phyloP scores from a whole-genome alignment of 2,329 filamentous ascomycete species.

The Talaromyces sp. region DNA sequence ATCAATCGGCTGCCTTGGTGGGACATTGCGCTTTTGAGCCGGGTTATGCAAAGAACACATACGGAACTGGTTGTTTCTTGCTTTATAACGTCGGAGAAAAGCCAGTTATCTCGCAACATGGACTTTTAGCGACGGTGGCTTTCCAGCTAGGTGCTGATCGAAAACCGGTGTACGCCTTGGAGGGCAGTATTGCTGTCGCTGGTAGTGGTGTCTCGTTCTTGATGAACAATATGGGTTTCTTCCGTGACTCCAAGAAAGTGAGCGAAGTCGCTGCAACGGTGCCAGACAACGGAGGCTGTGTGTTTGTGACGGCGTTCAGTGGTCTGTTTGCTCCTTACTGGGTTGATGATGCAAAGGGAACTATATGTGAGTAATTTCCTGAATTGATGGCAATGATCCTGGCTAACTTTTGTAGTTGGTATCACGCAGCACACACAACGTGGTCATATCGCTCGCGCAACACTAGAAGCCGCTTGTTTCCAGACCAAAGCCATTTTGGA shows the following conservation, averaged over 20 bases:
- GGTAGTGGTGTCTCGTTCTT: constrained; percentile 77
- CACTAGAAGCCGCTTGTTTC: constrained; percentile 86
- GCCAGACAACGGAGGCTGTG: constrained; percentile 75
- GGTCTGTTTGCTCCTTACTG: constrained; percentile 91
- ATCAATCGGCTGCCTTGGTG: constrained; percentile 82
- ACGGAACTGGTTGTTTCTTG: constrained; percentile 85
- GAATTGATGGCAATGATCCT: not conserved
- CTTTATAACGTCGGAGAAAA: constrained; percentile 84
- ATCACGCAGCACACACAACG: constrained; percentile 82
- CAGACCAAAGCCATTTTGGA: constrained; percentile 90
- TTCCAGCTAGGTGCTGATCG: constrained; percentile 73
- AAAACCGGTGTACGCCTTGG: constrained; percentile 74
- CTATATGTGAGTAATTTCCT: constrained; percentile 62
- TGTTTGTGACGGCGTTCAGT: constrained; percentile 87
- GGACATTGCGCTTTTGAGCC: constrained; percentile 81
- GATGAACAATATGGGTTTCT: constrained; percentile 64
- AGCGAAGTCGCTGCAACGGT: constrained; percentile 64
- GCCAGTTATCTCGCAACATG: constrained; percentile 80
- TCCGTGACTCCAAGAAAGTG: constrained; percentile 62
- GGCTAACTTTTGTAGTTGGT: constrained; percentile 55
- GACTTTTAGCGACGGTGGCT: constrained; percentile 80
- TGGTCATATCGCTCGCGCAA: constrained; percentile 84
- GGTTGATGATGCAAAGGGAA: constrained; percentile 90
- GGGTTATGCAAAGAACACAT: constrained; percentile 85
- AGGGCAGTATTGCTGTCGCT: constrained; percentile 80